Percentiles rank a stretch among this genome's conserved stretches.
Conservation (phyloP, 345 rosid genomes). For the Gossypium rotundifolium region DNA sequence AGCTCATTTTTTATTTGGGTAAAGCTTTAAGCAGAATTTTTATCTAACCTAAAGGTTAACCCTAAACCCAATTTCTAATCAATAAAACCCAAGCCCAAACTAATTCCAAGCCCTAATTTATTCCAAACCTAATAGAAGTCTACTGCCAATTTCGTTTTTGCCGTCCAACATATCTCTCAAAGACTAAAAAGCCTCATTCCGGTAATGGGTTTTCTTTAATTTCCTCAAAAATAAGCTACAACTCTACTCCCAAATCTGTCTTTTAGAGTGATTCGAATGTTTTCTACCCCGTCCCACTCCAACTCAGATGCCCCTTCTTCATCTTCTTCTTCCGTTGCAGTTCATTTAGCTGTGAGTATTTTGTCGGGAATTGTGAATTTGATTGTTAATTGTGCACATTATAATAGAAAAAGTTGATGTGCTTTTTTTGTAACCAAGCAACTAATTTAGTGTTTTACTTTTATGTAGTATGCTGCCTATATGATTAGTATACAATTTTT, state of each 20-base stretch:
- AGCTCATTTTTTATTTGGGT: too few relatives aligned
- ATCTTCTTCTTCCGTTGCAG: conserved; percentile 29
- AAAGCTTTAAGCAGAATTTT: too few relatives aligned
- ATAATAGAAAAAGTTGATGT: background rate
- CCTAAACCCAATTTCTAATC: too few relatives aligned
- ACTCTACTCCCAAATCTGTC: conserved; percentile 19
- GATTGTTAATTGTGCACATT: background rate
- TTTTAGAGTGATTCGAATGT: conserved; percentile 30
- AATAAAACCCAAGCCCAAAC: too few relatives aligned
- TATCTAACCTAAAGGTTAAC: too few relatives aligned
- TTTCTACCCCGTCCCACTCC: conserved; percentile 39
- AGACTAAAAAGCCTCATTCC: conserved; percentile 44
- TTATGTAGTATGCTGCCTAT: background rate
- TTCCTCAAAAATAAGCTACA: conserved; percentile 14
- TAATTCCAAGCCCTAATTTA: too few relatives aligned
- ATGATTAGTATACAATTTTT: too few relatives aligned
- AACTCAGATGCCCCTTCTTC: conserved; percentile 32
- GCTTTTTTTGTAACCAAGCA: background rate
- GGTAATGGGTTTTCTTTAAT: conserved; percentile 26
- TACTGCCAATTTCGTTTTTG: too few relatives aligned
- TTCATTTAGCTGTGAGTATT: conserved; percentile 59
- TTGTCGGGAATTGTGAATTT: conserved; percentile 9
- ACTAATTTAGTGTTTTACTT: background rate
- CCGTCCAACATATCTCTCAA: conserved; percentile 27
- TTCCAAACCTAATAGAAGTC: too few relatives aligned